Conservation (phyloP, 1,284 basidiomycete genomes). For the Inonotus obliquus region DNA sequence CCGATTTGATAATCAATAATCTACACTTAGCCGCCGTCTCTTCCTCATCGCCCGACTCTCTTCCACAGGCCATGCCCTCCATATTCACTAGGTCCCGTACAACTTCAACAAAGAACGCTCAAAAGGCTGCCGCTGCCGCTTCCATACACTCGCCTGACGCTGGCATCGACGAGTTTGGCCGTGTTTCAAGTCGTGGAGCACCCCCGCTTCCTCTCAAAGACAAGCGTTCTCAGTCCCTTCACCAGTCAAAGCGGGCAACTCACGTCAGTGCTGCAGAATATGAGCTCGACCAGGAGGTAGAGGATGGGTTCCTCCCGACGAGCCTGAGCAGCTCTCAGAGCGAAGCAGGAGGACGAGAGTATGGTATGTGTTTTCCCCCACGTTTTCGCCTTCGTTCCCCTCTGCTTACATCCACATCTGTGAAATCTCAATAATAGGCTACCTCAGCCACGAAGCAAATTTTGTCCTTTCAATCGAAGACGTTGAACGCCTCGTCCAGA, state of each 20-base stretch:
- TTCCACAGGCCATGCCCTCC: slow-evolving; percentile 39
- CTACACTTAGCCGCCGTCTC: not conserved
- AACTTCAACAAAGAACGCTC: slow-evolving; percentile 34
- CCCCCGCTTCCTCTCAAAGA: slow-evolving; percentile 26
- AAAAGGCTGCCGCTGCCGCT: slow-evolving; percentile 8
- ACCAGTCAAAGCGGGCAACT: slow-evolving; percentile 2
- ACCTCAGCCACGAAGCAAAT: slow-evolving; percentile 65
- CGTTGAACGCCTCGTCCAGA: slow-evolving; percentile 62
- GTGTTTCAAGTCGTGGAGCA: slow-evolving; percentile 44
- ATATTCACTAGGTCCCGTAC: slow-evolving; percentile 54
- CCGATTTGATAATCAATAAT: not conserved
- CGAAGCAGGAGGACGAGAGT: slow-evolving; percentile 39
- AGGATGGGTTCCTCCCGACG: slow-evolving; percentile 37
- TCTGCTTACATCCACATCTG: not conserved
- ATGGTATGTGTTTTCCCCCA: slow-evolving; percentile 38
- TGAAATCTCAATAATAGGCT: slow-evolving; percentile 24
- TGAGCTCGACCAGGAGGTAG: slow-evolving; percentile 23
- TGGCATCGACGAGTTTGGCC: slow-evolving; percentile 60
- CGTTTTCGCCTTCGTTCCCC: not conserved
- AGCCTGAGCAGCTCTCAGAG: slow-evolving; percentile 24
- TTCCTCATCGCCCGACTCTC: not conserved
- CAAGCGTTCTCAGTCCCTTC: slow-evolving; percentile 3
- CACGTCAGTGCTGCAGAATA: slow-evolving; percentile 2
- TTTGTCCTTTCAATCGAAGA: slow-evolving; percentile 75
- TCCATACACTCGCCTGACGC: slow-evolving; percentile 12